Conservation (phyloP, 2,329 filamentous ascomycete genomes). For the Tolypocladium endophyticum region DNA sequence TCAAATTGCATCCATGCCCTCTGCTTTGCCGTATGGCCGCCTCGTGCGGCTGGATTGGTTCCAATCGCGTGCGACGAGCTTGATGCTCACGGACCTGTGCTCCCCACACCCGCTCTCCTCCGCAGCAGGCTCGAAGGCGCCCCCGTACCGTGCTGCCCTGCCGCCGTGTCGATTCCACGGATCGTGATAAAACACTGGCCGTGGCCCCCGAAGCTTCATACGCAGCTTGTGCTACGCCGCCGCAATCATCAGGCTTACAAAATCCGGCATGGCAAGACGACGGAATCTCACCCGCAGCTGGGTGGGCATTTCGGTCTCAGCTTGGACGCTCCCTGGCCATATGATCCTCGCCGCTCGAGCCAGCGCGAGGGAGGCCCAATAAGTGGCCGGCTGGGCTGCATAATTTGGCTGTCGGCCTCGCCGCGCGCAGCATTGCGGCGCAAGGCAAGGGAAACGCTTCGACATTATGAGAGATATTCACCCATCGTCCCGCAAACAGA, state of each 20-base stretch:
- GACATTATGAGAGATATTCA: neutral
- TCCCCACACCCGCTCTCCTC: neutral
- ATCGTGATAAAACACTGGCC: neutral
- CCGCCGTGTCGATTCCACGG: neutral
- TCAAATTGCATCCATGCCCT: neutral
- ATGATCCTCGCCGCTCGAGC: neutral
- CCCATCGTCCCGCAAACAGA: neutral
- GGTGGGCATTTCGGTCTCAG: constrained; percentile 9
- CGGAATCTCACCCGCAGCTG: neutral
- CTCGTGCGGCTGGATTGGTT: neutral
- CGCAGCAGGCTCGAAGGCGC: neutral
- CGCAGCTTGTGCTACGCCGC: neutral
- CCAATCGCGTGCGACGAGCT: neutral
- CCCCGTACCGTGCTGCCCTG: neutral
- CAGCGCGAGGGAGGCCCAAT: neutral
- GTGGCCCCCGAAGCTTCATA: neutral
- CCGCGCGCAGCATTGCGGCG: neutral
- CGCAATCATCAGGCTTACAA: neutral
- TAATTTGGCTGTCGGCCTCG: neutral
- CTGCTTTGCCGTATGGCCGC: neutral
- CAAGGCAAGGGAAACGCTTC: neutral
- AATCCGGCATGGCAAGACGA: neutral
- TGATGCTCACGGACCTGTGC: neutral
- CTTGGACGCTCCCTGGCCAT: constrained; percentile 6
- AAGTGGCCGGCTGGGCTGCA: neutral